Evolutionary conservation across 2,329 filamentous ascomycete genomes (phyloP).

Genomic region (Periconia sp.): DNA sequence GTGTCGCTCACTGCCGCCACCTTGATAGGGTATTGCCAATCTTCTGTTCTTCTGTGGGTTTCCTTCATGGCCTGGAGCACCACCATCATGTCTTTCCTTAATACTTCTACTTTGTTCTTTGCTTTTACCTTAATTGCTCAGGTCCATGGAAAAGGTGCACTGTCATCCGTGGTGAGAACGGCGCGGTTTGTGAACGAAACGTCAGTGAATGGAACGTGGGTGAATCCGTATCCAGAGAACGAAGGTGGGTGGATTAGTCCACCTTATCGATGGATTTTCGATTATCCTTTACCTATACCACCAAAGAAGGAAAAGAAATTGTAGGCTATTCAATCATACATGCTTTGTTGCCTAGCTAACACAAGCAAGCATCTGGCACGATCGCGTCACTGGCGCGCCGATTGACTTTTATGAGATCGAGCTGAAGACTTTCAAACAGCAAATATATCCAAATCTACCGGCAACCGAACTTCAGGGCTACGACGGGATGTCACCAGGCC

Average conservation of each 20-base stretch:
- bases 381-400: slow-evolving; percentile 33
- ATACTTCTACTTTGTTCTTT: neutral
- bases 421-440: slow-evolving; percentile 44
- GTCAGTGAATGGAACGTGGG: too few relatives aligned
- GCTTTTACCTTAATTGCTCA: neutral
- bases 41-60: neutral
- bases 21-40: neutral
- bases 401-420: slow-evolving; percentile 54
- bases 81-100: neutral
- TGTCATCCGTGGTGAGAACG: neutral
- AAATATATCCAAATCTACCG: slow-evolving; percentile 48
- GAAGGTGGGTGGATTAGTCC: slow-evolving; percentile 33
- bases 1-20: neutral
- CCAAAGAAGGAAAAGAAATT: slow-evolving; percentile 46
- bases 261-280: slow-evolving; percentile 43
- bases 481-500: slow-evolving; percentile 58
- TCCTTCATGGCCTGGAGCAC: neutral
- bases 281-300: slow-evolving; percentile 49
- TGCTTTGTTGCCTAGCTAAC: slow-evolving; percentile 15
- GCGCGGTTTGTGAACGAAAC: neutral
- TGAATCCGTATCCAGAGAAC: neutral
- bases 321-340: slow-evolving; percentile 29
- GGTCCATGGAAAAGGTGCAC: neutral
- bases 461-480: slow-evolving; percentile 52
- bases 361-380: slow-evolving; percentile 37